Base-by-base conservation (phyloP, 1,284 basidiomycete genomes). In the Apiotrichum siamense region DNA sequence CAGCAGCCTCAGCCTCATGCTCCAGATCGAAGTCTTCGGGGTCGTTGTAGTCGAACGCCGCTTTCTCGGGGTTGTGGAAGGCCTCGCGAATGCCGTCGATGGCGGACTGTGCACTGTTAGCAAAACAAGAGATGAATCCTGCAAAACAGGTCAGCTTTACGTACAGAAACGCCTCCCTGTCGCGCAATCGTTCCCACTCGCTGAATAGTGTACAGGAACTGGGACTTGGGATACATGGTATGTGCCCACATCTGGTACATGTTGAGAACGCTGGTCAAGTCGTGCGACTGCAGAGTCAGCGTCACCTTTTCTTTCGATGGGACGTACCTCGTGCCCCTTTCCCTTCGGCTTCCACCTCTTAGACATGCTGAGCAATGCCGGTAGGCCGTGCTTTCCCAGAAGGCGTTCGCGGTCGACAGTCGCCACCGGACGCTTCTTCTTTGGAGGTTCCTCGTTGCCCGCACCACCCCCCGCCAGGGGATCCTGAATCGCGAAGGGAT, bases 201-300 rank as follows among this genome's bases (percentile, higher is more conserved):
- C 29, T 81, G 75, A 7, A 92, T 81, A 0, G 88, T 93, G 67
- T 93, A 88, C 41, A 78, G 78, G 70, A 96, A 93, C 45, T 85
- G 83, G 9, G 81, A 85, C 65, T 86, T 88, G 3, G 92, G 91
- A 65, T 86, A 92, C 79, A 97, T 80, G 59, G 80, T 80, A 71
- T 96, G 92, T 2, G 88, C 80, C 92, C 92, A 97, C 63, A 91
- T 85, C 62, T 90, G 88, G 66, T 96, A 96, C 47, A 86, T 75
- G 58, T 84, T 81, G 48, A 96, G 76, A 17, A 96, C 73, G 29
- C 85, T 78, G 57, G 81, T 81, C 32, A 97, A 79, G 68, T 97
- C 91, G 48, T 80, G 73, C 21, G 77, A 77, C 90, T 93, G 63
- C 7, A 7, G 21, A 40, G 38, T 39, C 23, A 39, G 38, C 38